Conservation (phyloP, 345 rosid species). For the Fremontodendron californicum region DNA sequence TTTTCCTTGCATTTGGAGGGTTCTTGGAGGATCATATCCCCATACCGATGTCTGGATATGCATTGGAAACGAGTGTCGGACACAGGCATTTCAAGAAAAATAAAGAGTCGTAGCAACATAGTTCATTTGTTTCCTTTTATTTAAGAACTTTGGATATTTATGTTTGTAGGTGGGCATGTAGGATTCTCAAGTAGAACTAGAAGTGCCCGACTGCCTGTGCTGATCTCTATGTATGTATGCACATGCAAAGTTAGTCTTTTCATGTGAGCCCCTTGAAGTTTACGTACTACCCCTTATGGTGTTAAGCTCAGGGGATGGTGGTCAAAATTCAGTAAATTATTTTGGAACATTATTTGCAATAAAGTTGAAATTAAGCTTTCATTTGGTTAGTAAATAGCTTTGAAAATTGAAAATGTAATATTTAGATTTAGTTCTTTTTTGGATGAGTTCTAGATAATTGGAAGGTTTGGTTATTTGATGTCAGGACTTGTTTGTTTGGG, state of each 20-base stretch:
- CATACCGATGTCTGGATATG: too few species aligned
- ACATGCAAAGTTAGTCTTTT: neutral
- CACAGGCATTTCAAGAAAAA: too few species aligned
- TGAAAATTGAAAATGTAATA: neutral
- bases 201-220: too few species aligned
- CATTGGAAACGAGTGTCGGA: too few species aligned
- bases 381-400: neutral
- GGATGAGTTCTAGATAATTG: neutral
- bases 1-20: too few species aligned
- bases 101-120: too few species aligned
- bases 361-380: neutral
- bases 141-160: neutral
- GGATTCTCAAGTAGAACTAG: too few species aligned
- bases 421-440: neutral
- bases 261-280: neutral
- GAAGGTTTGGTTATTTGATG: neutral
- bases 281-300: neutral
- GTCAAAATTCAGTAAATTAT: neutral
- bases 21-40: too few species aligned
- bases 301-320: neutral
- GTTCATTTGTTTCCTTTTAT: neutral
- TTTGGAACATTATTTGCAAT: neutral
- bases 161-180: neutral
- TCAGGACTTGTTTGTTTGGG: neutral
- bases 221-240: neutral